A percentile compares a stretch with the other conserved stretches of the same genome.
These are phyloP conservation scores for Alternaria sp. DNA, from an alignment of 2,329 filamentous ascomycete species.

Conservation along the genomic window DNA sequence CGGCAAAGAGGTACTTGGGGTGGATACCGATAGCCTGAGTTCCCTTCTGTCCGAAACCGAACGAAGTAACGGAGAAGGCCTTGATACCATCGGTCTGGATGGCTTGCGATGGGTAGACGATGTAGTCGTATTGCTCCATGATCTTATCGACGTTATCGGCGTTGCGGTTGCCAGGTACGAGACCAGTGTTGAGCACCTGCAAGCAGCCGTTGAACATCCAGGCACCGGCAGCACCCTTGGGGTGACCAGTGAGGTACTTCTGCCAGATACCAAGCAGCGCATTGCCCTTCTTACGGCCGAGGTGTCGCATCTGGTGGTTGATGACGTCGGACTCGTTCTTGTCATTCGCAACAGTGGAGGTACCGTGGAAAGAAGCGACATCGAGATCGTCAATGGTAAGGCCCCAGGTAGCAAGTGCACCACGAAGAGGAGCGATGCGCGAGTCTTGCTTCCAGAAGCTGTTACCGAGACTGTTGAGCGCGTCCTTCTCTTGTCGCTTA, in stretches of 20 bases:
- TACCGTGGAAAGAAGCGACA: slow-evolving; percentile 98
- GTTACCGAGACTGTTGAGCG: slow-evolving; percentile 91
- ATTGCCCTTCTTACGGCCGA: slow-evolving; percentile 95
- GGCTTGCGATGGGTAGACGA: slow-evolving; percentile 92
- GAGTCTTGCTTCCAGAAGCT: slow-evolving; percentile 98
- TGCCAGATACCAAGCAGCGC: slow-evolving; percentile 97
- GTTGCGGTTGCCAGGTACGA: slow-evolving; percentile 96
- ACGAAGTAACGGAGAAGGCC: slow-evolving; percentile 98
- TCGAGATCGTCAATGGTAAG: slow-evolving; percentile 94
- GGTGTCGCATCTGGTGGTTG: slow-evolving; percentile 92
- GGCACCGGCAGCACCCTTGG: slow-evolving; percentile 97
- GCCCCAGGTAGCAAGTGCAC: slow-evolving; percentile 96
- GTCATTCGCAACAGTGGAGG: slow-evolving; percentile 97
- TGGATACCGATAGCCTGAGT: slow-evolving; percentile 97
- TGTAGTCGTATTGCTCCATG: slow-evolving; percentile 98
- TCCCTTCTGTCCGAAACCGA: slow-evolving; percentile 99
- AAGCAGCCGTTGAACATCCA: slow-evolving; percentile 99
- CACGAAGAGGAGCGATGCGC: slow-evolving; percentile 91
- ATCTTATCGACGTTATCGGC: slow-evolving; percentile 95
- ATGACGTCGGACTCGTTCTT: slow-evolving; percentile 99
- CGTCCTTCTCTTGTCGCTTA: slow-evolving; percentile 88
- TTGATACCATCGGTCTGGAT: slow-evolving; percentile 99
- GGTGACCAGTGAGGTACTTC: slow-evolving; percentile 98
- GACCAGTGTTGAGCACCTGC: slow-evolving; percentile 90
- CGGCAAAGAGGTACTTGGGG: slow-evolving; percentile 92